Base-by-base conservation (phyloP, 129 eudicot genomes). In the Flaveria linearis region DNA sequence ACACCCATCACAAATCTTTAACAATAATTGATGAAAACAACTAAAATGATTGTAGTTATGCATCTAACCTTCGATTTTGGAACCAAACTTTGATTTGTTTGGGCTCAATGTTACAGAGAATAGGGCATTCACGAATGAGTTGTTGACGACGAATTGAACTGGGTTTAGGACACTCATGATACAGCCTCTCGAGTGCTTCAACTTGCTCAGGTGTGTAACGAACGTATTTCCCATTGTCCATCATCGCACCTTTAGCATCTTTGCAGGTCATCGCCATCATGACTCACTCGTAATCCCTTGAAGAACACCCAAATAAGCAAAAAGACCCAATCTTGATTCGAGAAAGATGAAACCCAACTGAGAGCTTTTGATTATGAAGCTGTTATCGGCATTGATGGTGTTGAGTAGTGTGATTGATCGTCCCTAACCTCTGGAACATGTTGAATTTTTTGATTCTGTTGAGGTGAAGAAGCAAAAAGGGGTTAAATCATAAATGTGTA, bases 11-110 rank as follows among this genome's bases (percentile, higher is more conserved):
- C 41, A 69, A 53, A 1, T 49, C 0, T 17, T 9, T 11, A 26
- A 7, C 5, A 36, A 36, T 1, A 36, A 36, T 36, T 7, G 8
- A 36, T 7, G 7, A 36, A 36, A 5, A 36, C 5, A 7, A 36
- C 5, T 7, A 36, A 36, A 36, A 5, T 36, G 41, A 0, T 36
- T 4, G 1, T 36, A 36, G 5, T 0, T 36, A 5, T 36, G 41
- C 7, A 36, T 36, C 41, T 0, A 5, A 50, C 47, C 98, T 87
- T 76, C 98, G 76, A 58, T 93, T 93, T 79, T 92, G 98, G 61
- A 92, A 92, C 98, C 98, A 92, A 79, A 92, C 98, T 90, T 92
- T 92, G 84, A 93, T 93, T 81, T 93, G 98, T 74, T 88, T 93
- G 53, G 98, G 97, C 72, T 91, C 98, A 23, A 93, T 93, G 86